Base-by-base conservation (phyloP, 306 rosid species). In the Quillaja saponaria region DNA sequence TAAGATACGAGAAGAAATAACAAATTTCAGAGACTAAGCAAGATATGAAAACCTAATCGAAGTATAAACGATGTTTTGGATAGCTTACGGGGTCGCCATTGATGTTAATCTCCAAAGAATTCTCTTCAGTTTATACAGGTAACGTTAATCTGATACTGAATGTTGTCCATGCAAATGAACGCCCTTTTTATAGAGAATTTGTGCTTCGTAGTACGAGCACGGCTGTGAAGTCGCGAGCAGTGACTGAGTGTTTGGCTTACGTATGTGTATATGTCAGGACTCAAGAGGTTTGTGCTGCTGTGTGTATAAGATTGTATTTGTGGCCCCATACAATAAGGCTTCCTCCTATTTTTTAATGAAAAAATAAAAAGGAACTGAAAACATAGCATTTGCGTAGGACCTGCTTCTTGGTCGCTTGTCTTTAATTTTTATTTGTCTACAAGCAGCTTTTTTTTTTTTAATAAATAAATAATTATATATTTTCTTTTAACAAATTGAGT, bases 81-180 rank as follows among this genome's bases (percentile, higher is more conserved):
- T 37, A n/a, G 16, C 82, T 37, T 68, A 82, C 85, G 21, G 16
- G 15, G 71, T 62, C 10, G 88, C 81, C 88, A 80, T 77, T 56
- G 56, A 62, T 60, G 53, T 46, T 12, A 13, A 10, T 64, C 6
- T 68, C 12, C 40, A 3, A 28, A 13, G 48, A 65, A 54, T n/a
- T n/a, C n/a, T n/a, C n/a, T n/a, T n/a, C n/a, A n/a, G n/a, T n/a
- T n/a, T n/a, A n/a, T n/a, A n/a, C n/a, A n/a, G n/a, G n/a, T n/a
- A n/a, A n/a, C n/a, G n/a, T n/a, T n/a, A n/a, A n/a, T n/a, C n/a
- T n/a, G n/a, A 47, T 4, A 13, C 34, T 6, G 12, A 31, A 40
- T 65, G 10, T 4, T 0, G 65, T 62, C 19, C 4, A 0, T 8
- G 45, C 8, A 34, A 28, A 51, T 35, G 58, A n/a, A n/a, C 16